Base-by-base conservation (phyloP, 352 stramenopile genomes). In the Phytophthora chlamydospora region DNA sequence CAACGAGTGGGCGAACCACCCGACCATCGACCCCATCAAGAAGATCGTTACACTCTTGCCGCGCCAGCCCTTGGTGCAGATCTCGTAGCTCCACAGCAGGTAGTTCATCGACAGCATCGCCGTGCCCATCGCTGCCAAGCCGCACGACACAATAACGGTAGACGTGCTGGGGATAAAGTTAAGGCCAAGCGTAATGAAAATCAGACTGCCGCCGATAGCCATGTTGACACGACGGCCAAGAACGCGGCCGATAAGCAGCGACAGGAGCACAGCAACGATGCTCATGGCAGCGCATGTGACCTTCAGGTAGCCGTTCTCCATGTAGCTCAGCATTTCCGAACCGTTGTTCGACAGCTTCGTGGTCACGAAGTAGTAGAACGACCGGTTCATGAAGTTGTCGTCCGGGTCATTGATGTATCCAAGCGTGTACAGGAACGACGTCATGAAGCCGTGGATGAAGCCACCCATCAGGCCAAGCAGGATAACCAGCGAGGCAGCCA, bases 61-160 rank as follows among this genome's bases (percentile, higher is more conserved):
- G n/a, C 80, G 85, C 85, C 85, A 94, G 21, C 85, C 87, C 57
- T 90, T 90, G 13, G 85, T 94, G 49, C 82, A 96, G 24, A 96
- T 96, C 57, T 96, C 87, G 36, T 76, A 94, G 53, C 85, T 93
- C 66, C 87, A 94, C 17, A 94, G 58, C 44, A 90, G 49, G 19
- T 90, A 88, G 57, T 89, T 91, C 69, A 91, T 90, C 17, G 75
- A 61, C 44, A 93, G 16, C 33, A 95, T 92, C 2, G 77, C 82
- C 6, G 59, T 77, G 6, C 85, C 88, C n/a, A 73, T 72, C 0
- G 83, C 66, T 8, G 75, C 77, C 35, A 95, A 49, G 17, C 72
- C 73, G 27, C 73, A 85, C 2, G 76, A 81, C 0, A 83, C 60
- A 3, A 93, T 61, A 35, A 94, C 65, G n/a, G 77, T 65, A 5